phyloP scores from a whole-genome alignment of 352 stramenopile species.

The Phytophthora kernoviae region DNA sequence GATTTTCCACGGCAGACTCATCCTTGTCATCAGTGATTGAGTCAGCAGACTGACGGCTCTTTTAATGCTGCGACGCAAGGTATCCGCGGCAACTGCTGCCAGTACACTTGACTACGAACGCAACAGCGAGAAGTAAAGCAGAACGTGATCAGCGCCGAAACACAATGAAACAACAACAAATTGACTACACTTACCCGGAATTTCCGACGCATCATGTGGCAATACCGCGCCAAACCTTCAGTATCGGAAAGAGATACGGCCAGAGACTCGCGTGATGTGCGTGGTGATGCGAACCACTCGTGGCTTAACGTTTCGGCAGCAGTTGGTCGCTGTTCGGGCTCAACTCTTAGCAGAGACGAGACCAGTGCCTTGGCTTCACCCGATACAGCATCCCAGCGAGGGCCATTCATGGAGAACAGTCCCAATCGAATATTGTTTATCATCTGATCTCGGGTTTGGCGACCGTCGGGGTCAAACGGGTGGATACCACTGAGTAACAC shows the following conservation, averaged over 20 bases:
- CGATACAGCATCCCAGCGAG: constrained; percentile 56
- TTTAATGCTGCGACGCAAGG: constrained; percentile 56
- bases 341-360: constrained; percentile 35
- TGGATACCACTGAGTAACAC: constrained; percentile 83
- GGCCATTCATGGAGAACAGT: constrained; percentile 45
- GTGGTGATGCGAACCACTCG: constrained; percentile 51
- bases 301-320: constrained; percentile 43
- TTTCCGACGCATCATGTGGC: constrained; percentile 64
- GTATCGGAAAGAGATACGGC: constrained; percentile 47
- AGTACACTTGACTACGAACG: constrained; percentile 54
- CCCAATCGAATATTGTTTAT: constrained; percentile 59
- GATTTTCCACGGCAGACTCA: not conserved
- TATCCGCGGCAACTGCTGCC: constrained; percentile 59
- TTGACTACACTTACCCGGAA: constrained; percentile 49
- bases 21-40: constrained; percentile 8
- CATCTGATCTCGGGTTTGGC: constrained; percentile 76
- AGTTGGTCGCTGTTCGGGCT: constrained; percentile 35
- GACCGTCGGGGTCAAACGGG: constrained; percentile 76
- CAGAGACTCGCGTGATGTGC: constrained; percentile 55
- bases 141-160: not conserved
- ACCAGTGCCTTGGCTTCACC: constrained; percentile 58
- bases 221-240: constrained; percentile 59
- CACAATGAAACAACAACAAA: constrained; percentile 1
- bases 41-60: constrained; percentile 35
- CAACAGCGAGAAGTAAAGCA: not conserved